phyloP scores from a whole-genome alignment of 805 yeast species.

The Sugiyamaella boreocaroliniensis region DNA sequence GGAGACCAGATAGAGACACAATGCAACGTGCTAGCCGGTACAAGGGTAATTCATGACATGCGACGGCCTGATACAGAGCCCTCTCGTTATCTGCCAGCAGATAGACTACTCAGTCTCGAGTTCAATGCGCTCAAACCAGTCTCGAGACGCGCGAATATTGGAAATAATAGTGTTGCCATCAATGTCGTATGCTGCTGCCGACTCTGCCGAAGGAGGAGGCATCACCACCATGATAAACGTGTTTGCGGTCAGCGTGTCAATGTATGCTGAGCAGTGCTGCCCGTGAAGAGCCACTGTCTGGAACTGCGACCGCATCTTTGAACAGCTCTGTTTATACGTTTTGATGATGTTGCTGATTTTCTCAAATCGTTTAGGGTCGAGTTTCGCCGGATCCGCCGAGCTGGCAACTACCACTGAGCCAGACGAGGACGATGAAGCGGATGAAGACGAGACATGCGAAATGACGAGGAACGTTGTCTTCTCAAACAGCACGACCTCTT shows the following conservation, averaged over 20 bases:
- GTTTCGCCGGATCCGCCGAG: constrained; percentile 14
- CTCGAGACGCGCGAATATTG: constrained; percentile 34
- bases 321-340: constrained; percentile 87
- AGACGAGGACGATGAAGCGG: constrained; percentile 16
- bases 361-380: constrained; percentile 91
- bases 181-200: constrained; percentile 12
- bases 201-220: constrained; percentile 25
- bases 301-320: constrained; percentile 79
- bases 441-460: constrained; percentile 37
- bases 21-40: too few relatives aligned
- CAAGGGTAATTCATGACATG: too few relatives aligned
- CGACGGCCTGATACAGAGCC: too few relatives aligned
- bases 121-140: constrained; percentile 36
- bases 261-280: constrained; percentile 32
- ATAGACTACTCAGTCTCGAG: not conserved
- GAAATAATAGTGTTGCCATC: constrained; percentile 30
- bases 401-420: not conserved
- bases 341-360: constrained; percentile 90
- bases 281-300: constrained; percentile 67
- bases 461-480: constrained; percentile 85
- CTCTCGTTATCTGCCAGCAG: not conserved
- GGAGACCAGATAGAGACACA: too few relatives aligned
- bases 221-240: constrained; percentile 40
- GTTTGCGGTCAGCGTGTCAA: constrained; percentile 38
- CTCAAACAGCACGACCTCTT: constrained; percentile 86